phyloP scores from a whole-genome alignment of 495 filamentous ascomycete species.

The Talaromyces liani region DNA sequence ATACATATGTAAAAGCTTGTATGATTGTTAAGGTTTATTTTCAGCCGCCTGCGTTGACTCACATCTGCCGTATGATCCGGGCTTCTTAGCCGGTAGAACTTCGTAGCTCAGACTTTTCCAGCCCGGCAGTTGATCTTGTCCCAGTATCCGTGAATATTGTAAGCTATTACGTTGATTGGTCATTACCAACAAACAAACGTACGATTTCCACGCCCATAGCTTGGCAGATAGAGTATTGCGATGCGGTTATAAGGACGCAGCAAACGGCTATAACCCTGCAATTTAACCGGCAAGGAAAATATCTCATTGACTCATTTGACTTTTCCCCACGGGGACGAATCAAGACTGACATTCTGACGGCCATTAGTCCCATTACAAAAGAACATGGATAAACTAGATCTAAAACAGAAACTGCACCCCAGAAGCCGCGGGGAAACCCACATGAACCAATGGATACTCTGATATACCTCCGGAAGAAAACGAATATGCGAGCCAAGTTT shows the following conservation, averaged over 20 bases:
- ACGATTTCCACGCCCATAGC: neutral
- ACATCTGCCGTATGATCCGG: neutral
- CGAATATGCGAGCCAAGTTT: neutral
- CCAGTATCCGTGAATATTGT: neutral
- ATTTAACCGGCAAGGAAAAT: neutral
- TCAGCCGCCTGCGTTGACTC: neutral
- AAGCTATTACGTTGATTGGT: neutral
- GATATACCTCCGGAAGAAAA: neutral
- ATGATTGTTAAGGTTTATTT: neutral
- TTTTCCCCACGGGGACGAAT: neutral
- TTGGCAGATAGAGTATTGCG: neutral
- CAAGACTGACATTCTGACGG: neutral
- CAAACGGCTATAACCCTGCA: neutral
- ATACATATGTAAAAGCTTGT: neutral
- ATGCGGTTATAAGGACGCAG: neutral
- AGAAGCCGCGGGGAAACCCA: neutral
- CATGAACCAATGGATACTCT: neutral
- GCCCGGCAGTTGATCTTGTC: neutral
- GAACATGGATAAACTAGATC: neutral
- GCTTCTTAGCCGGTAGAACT: neutral
- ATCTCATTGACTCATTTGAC: neutral
- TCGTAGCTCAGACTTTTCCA: neutral
- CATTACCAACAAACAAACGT: neutral
- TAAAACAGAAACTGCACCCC: neutral
- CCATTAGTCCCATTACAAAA: neutral